Conservation (phyloP, 768 basidiomycete genomes). For the Mycena albidolilacea region DNA sequence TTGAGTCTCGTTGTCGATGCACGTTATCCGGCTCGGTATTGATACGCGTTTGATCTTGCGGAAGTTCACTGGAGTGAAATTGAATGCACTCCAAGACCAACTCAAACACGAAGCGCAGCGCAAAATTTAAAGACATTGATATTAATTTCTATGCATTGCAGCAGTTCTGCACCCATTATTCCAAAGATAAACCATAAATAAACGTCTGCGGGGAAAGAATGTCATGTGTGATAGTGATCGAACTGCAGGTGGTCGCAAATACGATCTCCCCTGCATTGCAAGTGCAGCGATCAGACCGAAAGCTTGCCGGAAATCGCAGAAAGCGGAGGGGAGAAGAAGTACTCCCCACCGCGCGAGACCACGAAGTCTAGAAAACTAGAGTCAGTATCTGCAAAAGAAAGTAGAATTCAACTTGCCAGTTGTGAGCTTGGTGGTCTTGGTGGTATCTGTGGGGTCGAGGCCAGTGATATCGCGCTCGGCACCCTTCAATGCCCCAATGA, state of each 20-base stretch:
- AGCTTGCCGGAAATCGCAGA: constrained; percentile 42
- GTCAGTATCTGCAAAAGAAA: not conserved
- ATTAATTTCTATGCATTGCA: not conserved
- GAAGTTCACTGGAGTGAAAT: no score
- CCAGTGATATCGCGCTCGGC: constrained; percentile 25
- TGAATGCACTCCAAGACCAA: no score
- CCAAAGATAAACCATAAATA: not conserved
- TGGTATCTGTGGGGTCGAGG: constrained; percentile 30
- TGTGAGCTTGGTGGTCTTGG: constrained; percentile 17
- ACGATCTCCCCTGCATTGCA: not conserved
- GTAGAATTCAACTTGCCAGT: constrained; percentile 10
- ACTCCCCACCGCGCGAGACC: constrained; percentile 45
- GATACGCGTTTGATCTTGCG: no score
- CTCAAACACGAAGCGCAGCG: no score
- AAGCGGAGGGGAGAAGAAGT: constrained; percentile 50
- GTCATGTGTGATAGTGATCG: not conserved
- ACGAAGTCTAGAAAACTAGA: constrained; percentile 38
- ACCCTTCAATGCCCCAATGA: constrained; percentile 19
- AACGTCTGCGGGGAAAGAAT: not conserved
- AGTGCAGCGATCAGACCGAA: constrained; percentile 23
- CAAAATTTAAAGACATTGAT: no score
- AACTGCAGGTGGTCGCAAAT: not conserved
- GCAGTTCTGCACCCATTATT: not conserved
- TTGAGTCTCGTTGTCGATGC: no score
- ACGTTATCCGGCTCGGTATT: no score